phyloP scores from a whole-genome alignment of 805 yeast species.

The Diddensiella caesifluorescens region DNA sequence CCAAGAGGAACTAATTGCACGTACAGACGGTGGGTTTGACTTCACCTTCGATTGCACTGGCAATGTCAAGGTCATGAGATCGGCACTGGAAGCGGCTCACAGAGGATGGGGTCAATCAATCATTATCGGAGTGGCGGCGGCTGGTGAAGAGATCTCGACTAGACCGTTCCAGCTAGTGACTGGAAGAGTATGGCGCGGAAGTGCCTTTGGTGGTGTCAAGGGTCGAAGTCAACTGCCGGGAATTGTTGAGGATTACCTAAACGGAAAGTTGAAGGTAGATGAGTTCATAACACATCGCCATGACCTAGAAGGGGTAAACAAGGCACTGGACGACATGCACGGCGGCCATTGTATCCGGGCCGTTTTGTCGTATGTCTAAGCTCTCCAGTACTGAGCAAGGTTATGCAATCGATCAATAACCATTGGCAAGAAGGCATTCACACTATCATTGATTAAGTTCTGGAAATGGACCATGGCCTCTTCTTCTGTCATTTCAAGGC shows the following conservation, averaged over 20 bases:
- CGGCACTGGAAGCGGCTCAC: conserved; percentile 94
- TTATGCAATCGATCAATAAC: conserved; percentile 93
- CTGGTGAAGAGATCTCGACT: conserved; percentile 93
- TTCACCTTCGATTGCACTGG: conserved; percentile 98
- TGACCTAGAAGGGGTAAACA: conserved; percentile 68
- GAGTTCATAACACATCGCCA: conserved; percentile 93
- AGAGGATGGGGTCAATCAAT: conserved; percentile 98
- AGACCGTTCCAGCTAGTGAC: conserved; percentile 99
- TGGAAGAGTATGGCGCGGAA: conserved; percentile 98
- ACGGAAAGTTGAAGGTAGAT: conserved; percentile 80
- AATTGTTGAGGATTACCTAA: conserved; percentile 77
- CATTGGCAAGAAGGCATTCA: conserved; percentile 86
- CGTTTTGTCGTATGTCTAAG: conserved; percentile 52
- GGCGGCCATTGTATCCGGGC: conserved; percentile 92
- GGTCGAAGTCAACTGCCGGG: conserved; percentile 95
- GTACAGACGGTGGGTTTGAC: conserved; percentile 97
- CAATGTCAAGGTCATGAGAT: conserved; percentile 89
- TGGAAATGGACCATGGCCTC: conserved; percentile 95
- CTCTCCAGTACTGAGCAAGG: conserved; percentile 96
- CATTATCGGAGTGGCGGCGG: conserved; percentile 97
- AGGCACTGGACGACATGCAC: conserved; percentile 93
- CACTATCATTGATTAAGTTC: conserved; percentile 87
- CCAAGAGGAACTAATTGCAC: conserved; percentile 75
- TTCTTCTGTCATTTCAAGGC: conserved; percentile 88
- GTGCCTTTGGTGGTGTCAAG: conserved; percentile 99